Conservation (phyloP, 192 early-diverging fungal genomes). For the Backusella sp. region DNA sequence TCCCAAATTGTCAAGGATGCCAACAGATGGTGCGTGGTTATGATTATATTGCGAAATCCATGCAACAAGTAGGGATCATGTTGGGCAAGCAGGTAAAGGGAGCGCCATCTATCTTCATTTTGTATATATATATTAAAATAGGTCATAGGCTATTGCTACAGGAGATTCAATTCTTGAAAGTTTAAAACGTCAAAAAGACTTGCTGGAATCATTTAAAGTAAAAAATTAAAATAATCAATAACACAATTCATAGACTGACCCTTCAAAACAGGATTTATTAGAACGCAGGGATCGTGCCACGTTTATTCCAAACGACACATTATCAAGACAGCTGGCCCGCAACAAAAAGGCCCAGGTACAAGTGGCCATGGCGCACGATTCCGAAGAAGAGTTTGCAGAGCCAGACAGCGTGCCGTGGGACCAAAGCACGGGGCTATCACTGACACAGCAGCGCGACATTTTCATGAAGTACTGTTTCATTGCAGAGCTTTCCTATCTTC, state of each 20-base stretch:
- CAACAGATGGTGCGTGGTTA: constrained; percentile 50
- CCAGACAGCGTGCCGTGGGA: constrained; percentile 28
- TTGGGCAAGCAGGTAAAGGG: constrained; percentile 38
- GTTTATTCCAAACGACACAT: neutral
- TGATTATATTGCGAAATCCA: constrained; percentile 41
- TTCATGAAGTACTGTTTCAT: constrained; percentile 56
- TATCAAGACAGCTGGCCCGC: constrained; percentile 32
- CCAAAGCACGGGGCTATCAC: constrained; percentile 18
- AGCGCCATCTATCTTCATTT: too few relatives aligned
- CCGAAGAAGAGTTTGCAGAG: constrained; percentile 46
- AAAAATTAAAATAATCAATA: neutral
- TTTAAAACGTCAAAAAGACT: constrained; percentile 63
- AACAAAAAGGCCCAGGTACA: neutral
- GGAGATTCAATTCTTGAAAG: constrained; percentile 53
- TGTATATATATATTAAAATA: too few relatives aligned
- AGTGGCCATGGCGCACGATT: constrained; percentile 8
- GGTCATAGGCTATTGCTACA: constrained; percentile 27
- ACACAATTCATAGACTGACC: neutral
- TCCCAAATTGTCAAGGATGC: constrained; percentile 58
- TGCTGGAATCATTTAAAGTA: constrained; percentile 60
- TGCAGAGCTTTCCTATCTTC: constrained; percentile 56
- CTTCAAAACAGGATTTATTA: constrained; percentile 41
- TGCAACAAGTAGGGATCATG: constrained; percentile 40
- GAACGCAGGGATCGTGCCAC: constrained; percentile 49
- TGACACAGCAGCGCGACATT: constrained; percentile 38